Evolutionary conservation across 345 rosid species (phyloP).

Genomic region (Eucalyptus paniculata): DNA sequence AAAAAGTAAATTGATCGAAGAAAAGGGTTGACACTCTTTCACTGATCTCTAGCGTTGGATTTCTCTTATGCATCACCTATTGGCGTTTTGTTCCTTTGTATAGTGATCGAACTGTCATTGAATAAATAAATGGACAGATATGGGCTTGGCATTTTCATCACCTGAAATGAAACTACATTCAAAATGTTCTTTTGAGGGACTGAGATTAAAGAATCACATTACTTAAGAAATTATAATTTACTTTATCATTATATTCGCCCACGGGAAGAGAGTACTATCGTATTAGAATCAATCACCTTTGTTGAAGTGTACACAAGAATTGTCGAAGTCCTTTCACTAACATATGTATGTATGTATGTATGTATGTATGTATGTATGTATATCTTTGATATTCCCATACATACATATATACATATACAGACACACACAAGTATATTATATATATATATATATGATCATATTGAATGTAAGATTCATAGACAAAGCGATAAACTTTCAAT

Average conservation of each 20-base stretch:
- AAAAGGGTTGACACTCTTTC: not conserved
- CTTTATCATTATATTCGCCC: not conserved
- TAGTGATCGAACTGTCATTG: not conserved
- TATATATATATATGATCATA: not conserved
- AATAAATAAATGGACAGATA: not conserved
- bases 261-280: not conserved
- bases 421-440: no score
- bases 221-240: not conserved
- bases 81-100: not conserved
- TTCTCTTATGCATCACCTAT: not conserved
- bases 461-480: not conserved
- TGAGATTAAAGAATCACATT: not conserved
- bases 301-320: not conserved
- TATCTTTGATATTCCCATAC: not conserved
- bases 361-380: no score
- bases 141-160: not conserved
- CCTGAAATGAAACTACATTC: not conserved
- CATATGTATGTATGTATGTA: not conserved
- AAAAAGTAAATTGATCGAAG: not conserved
- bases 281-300: not conserved
- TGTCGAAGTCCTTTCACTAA: not conserved
- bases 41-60: not conserved
- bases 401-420: not conserved
- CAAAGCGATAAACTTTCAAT: not conserved
- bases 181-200: not conserved